These are phyloP conservation scores for Phylloporus rhodoxanthus DNA, from an alignment of 768 basidiomycete genomes.

Conservation along the genomic window DNA sequence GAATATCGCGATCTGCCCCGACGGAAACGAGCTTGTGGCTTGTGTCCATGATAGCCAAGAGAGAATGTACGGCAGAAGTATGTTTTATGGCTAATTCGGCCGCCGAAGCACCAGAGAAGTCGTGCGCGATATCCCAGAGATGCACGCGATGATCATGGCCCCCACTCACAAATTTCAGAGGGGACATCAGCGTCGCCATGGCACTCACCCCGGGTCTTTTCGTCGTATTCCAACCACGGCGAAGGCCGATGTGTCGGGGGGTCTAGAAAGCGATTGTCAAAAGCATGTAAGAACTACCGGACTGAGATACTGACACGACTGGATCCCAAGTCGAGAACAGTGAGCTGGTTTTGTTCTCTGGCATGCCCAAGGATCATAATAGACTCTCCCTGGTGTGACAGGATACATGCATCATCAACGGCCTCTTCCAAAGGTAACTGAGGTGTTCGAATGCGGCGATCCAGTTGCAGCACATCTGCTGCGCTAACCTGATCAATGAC, in stretches of 20 bases:
- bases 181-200: constrained; percentile 37
- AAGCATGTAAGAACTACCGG: background rate
- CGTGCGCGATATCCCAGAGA: constrained; percentile 39
- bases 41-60: constrained; percentile 39
- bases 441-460: constrained; percentile 17
- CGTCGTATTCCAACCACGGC: constrained; percentile 28
- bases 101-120: constrained; percentile 29
- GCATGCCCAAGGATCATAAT: constrained; percentile 36
- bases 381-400: constrained; percentile 22
- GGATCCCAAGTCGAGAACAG: constrained; percentile 15
- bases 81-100: constrained; percentile 38
- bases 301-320: constrained; percentile 20
- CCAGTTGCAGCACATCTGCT: constrained; percentile 14
- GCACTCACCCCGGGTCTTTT: constrained; percentile 41
- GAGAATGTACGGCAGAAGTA: constrained; percentile 37
- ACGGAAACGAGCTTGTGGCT: constrained; percentile 44
- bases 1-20: constrained; percentile 44
- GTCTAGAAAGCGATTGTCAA: constrained; percentile 9
- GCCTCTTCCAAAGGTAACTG: constrained; percentile 23
- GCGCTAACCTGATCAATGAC: constrained; percentile 28
- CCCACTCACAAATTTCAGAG: constrained; percentile 42
- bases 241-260: constrained; percentile 9
- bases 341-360: constrained; percentile 33
- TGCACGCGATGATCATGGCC: constrained; percentile 46
- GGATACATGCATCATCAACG: constrained; percentile 41